These are phyloP conservation scores for Trichoderma gamsii DNA, from an alignment of 495 filamentous ascomycete genomes.

Conservation along the genomic window DNA sequence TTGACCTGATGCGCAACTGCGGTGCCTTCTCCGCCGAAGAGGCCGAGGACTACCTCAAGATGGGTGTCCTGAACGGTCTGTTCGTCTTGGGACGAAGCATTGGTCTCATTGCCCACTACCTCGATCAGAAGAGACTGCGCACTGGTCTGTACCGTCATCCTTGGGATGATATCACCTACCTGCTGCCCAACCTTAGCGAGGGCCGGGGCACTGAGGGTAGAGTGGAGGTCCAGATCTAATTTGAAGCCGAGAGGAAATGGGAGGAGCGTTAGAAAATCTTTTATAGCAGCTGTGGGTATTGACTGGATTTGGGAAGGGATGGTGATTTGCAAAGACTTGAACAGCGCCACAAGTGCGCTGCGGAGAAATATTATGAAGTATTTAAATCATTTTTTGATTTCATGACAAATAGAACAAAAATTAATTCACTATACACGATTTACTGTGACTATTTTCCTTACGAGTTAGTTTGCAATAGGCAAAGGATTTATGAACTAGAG, in stretches of 20 bases:
- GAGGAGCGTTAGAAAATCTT: not conserved
- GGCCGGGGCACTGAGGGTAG: slow-evolving; percentile 73
- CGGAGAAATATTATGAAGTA: not conserved
- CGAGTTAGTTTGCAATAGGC: not conserved
- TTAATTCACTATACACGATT: not conserved
- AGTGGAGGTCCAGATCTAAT: slow-evolving; percentile 72
- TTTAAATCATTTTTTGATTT: slow-evolving; percentile 7
- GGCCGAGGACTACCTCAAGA: slow-evolving; percentile 77
- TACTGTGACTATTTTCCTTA: not conserved
- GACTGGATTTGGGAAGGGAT: not conserved
- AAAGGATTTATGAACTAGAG: too few species aligned
- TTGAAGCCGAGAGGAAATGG: not conserved
- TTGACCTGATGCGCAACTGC: slow-evolving; percentile 94
- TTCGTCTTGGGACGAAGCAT: slow-evolving; percentile 96
- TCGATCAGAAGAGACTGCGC: slow-evolving; percentile 97
- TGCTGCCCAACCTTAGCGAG: slow-evolving; percentile 75
- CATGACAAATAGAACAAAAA: slow-evolving; percentile 12
- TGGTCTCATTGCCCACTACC: slow-evolving; percentile 98
- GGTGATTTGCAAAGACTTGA: not conserved
- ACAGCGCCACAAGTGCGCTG: not conserved
- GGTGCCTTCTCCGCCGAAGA: slow-evolving; percentile 85
- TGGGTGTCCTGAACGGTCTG: slow-evolving; percentile 98
- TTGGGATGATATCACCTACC: slow-evolving; percentile 97
- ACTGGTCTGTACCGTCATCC: slow-evolving; percentile 98
- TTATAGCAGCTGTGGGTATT: not conserved